A percentile compares a stretch with the other conserved stretches of the same genome.
These are phyloP conservation scores for Nothopassalora personata DNA, from an alignment of 2,329 filamentous ascomycete species.

Conservation along the genomic window DNA sequence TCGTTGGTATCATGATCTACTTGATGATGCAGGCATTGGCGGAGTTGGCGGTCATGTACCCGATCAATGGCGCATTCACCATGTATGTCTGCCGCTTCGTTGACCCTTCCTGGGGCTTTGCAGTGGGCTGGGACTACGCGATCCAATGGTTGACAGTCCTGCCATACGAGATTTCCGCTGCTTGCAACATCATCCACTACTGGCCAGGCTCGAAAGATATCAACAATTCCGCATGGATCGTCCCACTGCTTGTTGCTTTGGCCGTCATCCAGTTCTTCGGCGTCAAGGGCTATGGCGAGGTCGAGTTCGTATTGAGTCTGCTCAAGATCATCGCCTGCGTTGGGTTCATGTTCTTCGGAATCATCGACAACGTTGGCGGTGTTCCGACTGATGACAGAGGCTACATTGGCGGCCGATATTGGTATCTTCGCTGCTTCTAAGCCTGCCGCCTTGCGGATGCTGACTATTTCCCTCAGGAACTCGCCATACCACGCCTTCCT, in stretches of 20 bases:
- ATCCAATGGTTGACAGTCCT: conserved; percentile 30
- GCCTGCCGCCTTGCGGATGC: no score
- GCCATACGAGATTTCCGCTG: conserved; percentile 31
- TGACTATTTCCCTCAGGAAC: background rate
- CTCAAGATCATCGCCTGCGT: conserved; percentile 43
- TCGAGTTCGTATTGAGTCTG: conserved; percentile 29
- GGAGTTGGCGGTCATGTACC: conserved; percentile 33
- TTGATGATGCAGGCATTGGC: conserved; percentile 34
- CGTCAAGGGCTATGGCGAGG: conserved; percentile 32
- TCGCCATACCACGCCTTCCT: conserved; percentile 13
- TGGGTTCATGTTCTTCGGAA: conserved; percentile 61
- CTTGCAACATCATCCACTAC: conserved; percentile 29
- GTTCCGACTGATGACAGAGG: conserved; percentile 32
- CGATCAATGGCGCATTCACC: conserved; percentile 34
- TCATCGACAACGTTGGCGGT: conserved; percentile 41
- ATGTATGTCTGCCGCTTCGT: conserved; percentile 33
- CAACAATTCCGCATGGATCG: conserved; percentile 31
- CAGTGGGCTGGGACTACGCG: conserved; percentile 30
- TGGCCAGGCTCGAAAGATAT: conserved; percentile 26
- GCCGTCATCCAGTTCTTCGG: conserved; percentile 31
- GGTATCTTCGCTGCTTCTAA: conserved; percentile 5
- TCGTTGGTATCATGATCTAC: conserved; percentile 34
- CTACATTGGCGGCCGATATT: conserved; percentile 27
- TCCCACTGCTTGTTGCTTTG: conserved; percentile 29
- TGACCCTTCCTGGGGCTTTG: conserved; percentile 33